A percentile compares a stretch with the other conserved stretches of the same genome.
Evolutionary conservation across 495 filamentous ascomycete genomes (phyloP).

Genomic region (Emericellopsis terricola): DNA sequence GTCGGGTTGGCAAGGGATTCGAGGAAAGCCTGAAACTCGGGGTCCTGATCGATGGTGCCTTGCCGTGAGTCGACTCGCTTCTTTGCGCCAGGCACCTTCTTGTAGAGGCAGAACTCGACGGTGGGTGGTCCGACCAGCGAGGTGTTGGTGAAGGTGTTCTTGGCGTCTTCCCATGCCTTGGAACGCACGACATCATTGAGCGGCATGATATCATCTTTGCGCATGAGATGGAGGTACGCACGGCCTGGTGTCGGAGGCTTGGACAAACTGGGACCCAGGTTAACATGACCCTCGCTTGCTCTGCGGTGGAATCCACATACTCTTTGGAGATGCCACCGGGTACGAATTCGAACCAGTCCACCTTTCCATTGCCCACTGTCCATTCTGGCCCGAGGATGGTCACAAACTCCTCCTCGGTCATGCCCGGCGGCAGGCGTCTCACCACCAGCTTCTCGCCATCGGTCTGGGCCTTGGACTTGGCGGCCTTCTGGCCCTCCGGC

Average conservation of each 20-base stretch:
- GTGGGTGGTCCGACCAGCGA: conserved; percentile 54
- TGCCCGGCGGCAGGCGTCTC: conserved; percentile 66
- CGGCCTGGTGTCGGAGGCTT: conserved; percentile 61
- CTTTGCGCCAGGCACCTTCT: conserved; percentile 50
- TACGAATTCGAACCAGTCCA: conserved; percentile 66
- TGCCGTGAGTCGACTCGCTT: conserved; percentile 67
- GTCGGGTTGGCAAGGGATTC: conserved; percentile 70
- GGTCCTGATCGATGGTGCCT: conserved; percentile 89
- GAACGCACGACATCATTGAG: conserved; percentile 50
- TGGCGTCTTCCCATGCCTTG: conserved; percentile 54
- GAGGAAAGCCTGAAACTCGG: conserved; percentile 85
- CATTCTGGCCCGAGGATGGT: conserved; percentile 62
- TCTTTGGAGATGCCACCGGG: conserved; percentile 78
- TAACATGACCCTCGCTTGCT: too few species aligned
- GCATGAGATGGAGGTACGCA: conserved; percentile 59
- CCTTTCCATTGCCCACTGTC: conserved; percentile 57
- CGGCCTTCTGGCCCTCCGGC: too few species aligned
- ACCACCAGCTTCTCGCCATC: conserved; percentile 71
- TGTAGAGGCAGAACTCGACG: conserved; percentile 68
- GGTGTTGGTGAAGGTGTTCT: conserved; percentile 45
- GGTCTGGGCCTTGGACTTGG: conserved; percentile 34
- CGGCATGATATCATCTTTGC: conserved; percentile 34
- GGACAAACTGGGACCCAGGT: conserved; percentile 52
- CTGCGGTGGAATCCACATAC: conserved; percentile 27
- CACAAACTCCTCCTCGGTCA: conserved; percentile 68